Base-by-base conservation (phyloP, 2,329 filamentous ascomycete genomes). In the Aaosphaeria pasadenensis region DNA sequence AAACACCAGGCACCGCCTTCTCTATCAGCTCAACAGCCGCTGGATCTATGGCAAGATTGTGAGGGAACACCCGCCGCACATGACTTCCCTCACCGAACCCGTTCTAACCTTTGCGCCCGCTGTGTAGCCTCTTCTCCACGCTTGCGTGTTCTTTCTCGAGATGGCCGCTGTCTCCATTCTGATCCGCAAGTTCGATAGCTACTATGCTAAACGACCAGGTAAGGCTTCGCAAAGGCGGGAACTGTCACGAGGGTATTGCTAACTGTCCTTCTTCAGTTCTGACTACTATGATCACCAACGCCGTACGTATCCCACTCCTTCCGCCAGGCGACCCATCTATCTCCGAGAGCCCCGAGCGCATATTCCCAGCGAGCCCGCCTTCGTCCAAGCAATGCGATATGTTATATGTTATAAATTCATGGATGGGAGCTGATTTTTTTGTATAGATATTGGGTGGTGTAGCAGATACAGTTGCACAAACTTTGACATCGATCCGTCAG, bases 251-350 rank as follows among this genome's bases (percentile, higher is more conserved):
- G 24, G 39, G 9, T 17, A 30, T 45, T 40, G 48, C 59, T 66
- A 49, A 62, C 52, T 13, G 6, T 41, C 48, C 30, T 32, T 50
- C 35, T 44, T 50, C 67, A 88, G 89, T 99, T 39, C 83, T 99
- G 63, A 99, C 94, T 53, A 99, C 95, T 73, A 99, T 99, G 92
- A 89, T 96, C 67, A 96, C 92, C 70, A 99, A 99, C 76, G 89
- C 94, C 58, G 87, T 87, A 83, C 66, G 81, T 69, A 46, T 57
- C 46, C 43, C 35, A 31, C 41, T 28, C 32, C 5, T 9, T 32
- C 28, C 39, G 43, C 13, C 35, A 28, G 24, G 11, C 13, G 11
- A 38, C 17, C 35, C 7, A 4, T 40, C 11, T 28, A 24, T 24
- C 17, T 24, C 17, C 17, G 17, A 24, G 17, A 24, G 17, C 17